phyloP scores from a whole-genome alignment of 1,284 basidiomycete species.

The Vanrija humicola region DNA sequence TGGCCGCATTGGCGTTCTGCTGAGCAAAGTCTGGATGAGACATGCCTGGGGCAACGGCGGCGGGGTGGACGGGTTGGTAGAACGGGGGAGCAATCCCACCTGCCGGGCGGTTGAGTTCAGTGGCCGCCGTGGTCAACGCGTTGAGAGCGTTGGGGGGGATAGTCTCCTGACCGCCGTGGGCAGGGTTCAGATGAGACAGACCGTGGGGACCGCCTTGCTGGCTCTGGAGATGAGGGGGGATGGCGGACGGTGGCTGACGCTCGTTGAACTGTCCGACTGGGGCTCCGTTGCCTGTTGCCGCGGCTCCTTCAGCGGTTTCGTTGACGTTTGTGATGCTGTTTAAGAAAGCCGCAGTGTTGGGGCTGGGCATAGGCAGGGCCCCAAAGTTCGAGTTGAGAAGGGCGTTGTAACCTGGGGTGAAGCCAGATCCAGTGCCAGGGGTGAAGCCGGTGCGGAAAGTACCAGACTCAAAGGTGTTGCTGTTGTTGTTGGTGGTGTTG shows the following conservation, averaged over 20 bases:
- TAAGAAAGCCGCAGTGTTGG: slow-evolving; percentile 87
- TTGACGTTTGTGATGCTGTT: slow-evolving; percentile 77
- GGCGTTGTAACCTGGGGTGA: slow-evolving; percentile 62
- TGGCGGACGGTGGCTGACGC: slow-evolving; percentile 28
- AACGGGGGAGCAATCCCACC: slow-evolving; percentile 5
- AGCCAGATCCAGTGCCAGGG: slow-evolving; percentile 68
- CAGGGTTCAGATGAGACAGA: slow-evolving; percentile 29
- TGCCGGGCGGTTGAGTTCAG: slow-evolving; percentile 36
- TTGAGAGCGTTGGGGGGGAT: slow-evolving; percentile 89
- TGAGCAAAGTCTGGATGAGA: slow-evolving; percentile 42
- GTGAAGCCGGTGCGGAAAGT: slow-evolving; percentile 61
- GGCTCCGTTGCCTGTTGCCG: slow-evolving; percentile 1
- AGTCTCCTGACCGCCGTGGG: slow-evolving; percentile 52
- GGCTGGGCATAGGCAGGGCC: slow-evolving; percentile 67
- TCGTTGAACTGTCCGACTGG: not conserved
- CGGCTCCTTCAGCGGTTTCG: slow-evolving; percentile 21
- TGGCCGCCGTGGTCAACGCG: slow-evolving; percentile 66
- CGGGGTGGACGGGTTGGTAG: slow-evolving; percentile 24
- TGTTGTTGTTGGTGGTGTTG: not conserved
- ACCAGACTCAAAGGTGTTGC: slow-evolving; percentile 63
- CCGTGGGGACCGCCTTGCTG: slow-evolving; percentile 24
- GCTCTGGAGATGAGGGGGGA: slow-evolving; percentile 15
- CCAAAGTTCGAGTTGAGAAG: slow-evolving; percentile 44
- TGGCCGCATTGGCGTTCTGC: slow-evolving; percentile 45
- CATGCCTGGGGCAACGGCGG: slow-evolving; percentile 14